Conservation (phyloP, 192 early-diverging fungal species). For the Allomyces macrogynus region DNA sequence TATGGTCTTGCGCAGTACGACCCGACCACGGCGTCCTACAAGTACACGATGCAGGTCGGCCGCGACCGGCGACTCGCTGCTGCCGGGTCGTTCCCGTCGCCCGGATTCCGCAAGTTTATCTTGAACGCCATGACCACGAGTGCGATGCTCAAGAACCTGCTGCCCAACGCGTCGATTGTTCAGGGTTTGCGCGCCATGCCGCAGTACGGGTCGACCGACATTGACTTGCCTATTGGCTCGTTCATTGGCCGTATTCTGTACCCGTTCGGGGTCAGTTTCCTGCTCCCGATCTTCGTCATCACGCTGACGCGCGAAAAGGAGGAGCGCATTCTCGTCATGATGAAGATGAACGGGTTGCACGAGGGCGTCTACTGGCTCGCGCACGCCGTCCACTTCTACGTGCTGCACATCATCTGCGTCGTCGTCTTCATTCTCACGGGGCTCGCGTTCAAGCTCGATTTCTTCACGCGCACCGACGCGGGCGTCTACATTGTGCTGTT, state of each 20-base stretch:
- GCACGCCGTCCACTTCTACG: conserved; percentile 39
- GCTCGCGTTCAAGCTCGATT: conserved; percentile 25
- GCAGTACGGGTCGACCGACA: conserved; percentile 15
- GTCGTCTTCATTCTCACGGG: conserved; percentile 43
- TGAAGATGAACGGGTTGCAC: conserved; percentile 53
- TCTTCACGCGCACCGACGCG: conserved; percentile 34
- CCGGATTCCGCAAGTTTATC: conserved; percentile 12
- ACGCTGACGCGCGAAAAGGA: conserved; percentile 53
- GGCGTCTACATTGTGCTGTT: conserved; percentile 30
- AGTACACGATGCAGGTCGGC: conserved; percentile 13
- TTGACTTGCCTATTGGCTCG: conserved; percentile 27
- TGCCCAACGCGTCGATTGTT: conserved; percentile 23
- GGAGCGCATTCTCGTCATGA: conserved; percentile 43
- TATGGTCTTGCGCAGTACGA: conserved; percentile 3
- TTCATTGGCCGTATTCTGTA: conserved; percentile 39
- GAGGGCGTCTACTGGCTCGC: conserved; percentile 33
- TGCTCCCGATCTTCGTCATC: conserved; percentile 51
- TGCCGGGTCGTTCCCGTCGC: conserved; percentile 26
- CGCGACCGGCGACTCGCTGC: conserved; percentile 25
- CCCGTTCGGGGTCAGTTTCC: conserved; percentile 49
- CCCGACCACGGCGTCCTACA: conserved; percentile 8
- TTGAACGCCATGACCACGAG: conserved; percentile 5
- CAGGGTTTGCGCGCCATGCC: conserved; percentile 45
- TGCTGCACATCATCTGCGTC: conserved; percentile 33
- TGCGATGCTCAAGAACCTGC: conserved; percentile 13